phyloP scores from a whole-genome alignment of 2,329 filamentous ascomycete species.

The Cryoendolithus antarcticus region DNA sequence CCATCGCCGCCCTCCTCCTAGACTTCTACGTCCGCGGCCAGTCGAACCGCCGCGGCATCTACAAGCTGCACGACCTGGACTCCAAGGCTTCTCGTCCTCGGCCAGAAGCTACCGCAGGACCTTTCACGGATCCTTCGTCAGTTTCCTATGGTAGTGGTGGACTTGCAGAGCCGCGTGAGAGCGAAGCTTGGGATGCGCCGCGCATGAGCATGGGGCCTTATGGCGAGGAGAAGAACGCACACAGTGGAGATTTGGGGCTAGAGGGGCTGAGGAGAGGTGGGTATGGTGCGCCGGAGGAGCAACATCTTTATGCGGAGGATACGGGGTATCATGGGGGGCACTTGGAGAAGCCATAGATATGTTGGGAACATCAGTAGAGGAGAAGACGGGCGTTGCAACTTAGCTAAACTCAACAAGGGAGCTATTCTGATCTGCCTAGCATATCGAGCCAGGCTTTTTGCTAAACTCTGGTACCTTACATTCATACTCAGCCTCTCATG shows the following conservation, averaged over 20 bases:
- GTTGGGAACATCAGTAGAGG: too few relatives aligned
- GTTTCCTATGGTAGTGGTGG: constrained; percentile 4
- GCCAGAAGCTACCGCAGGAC: constrained; percentile 14
- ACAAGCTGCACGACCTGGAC: constrained; percentile 35
- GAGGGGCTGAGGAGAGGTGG: constrained; percentile 18
- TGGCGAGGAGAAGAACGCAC: constrained; percentile 15
- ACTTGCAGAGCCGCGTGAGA: constrained; percentile 12
- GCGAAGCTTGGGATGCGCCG: constrained; percentile 22
- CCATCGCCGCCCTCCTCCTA: constrained; percentile 35
- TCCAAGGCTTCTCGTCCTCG: constrained; percentile 12
- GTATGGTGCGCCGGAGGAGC: constrained; percentile 30
- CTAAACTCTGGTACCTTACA: too few relatives aligned
- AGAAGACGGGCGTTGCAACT: too few relatives aligned
- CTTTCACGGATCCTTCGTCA: constrained; percentile 14
- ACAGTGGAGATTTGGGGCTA: constrained; percentile 3
- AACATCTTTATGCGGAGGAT: constrained; percentile 29
- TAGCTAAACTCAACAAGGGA: too few relatives aligned
- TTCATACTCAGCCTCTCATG: too few relatives aligned
- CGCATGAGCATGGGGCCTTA: constrained; percentile 16
- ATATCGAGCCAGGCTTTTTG: too few relatives aligned
- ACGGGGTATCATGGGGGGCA: constrained; percentile 28
- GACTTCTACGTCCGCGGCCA: constrained; percentile 38
- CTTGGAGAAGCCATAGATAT: constrained; percentile 1
- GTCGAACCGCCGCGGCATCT: constrained; percentile 34
- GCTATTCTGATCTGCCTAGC: too few relatives aligned